Evolutionary conservation across 2,329 filamentous ascomycete genomes (phyloP).

Genomic region (Botrytis porri): DNA sequence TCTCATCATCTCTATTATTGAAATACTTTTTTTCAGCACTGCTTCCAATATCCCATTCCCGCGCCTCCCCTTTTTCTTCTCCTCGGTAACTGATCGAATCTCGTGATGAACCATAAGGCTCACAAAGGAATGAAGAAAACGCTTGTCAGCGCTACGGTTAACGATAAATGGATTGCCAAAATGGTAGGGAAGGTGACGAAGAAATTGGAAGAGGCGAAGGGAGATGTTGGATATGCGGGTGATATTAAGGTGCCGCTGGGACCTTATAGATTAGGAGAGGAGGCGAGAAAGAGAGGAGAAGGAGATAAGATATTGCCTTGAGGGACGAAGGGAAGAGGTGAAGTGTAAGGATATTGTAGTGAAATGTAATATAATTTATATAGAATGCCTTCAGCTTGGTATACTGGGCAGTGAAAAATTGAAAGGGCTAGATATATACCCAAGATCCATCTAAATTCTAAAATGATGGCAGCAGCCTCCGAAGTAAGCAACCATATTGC

Average conservation of each 20-base stretch:
- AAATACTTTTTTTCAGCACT: too few relatives aligned
- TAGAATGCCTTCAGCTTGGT: not conserved
- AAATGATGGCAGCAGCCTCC: not conserved
- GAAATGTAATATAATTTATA: not conserved
- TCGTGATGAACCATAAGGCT: not conserved
- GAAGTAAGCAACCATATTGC: not conserved
- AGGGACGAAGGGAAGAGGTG: not conserved
- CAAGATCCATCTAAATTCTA: not conserved
- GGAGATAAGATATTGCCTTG: constrained; percentile 32
- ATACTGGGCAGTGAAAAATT: not conserved
- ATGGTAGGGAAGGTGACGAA: constrained; percentile 50
- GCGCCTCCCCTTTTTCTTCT: not conserved
- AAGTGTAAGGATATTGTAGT: not conserved
- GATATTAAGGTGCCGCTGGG: constrained; percentile 43
- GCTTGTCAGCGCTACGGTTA: constrained; percentile 46
- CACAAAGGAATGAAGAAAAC: constrained; percentile 36
- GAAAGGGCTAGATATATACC: not conserved
- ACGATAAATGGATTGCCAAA: constrained; percentile 54
- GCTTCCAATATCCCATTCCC: not conserved
- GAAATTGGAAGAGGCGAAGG: constrained; percentile 48
- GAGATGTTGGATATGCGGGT: constrained; percentile 50
- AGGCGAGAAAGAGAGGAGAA: constrained; percentile 21
- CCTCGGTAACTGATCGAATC: not conserved
- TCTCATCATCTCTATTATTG: not conserved
- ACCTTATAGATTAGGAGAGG: constrained; percentile 26